A percentile compares a stretch with the other conserved stretches of the same genome.
These are phyloP conservation scores for Exophiala sp. DNA, from an alignment of 2,329 filamentous ascomycete genomes.

Conservation along the genomic window DNA sequence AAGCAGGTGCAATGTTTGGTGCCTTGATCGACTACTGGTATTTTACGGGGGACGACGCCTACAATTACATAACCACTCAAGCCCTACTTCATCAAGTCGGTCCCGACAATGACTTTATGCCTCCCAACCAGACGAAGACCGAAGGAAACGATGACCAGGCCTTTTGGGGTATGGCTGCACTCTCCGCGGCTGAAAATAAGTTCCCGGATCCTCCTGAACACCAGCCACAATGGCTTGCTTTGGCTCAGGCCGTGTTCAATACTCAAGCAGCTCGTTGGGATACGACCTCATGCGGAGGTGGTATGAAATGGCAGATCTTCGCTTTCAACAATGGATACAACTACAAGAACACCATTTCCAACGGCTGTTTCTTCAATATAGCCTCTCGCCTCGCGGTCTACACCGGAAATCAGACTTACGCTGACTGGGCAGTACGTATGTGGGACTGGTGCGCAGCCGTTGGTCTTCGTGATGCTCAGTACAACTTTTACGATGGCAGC, in stretches of 20 bases:
- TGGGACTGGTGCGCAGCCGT: constrained; percentile 52
- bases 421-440: constrained; percentile 64
- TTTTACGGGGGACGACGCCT: constrained; percentile 67
- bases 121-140: constrained; percentile 47
- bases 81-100: constrained; percentile 71
- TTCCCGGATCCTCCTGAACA: constrained; percentile 62
- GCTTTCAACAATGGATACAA: constrained; percentile 63
- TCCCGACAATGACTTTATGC: constrained; percentile 69
- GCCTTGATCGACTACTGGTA: constrained; percentile 78
- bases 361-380: constrained; percentile 54
- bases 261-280: constrained; percentile 70
- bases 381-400: constrained; percentile 66
- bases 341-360: constrained; percentile 55
- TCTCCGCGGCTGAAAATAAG: constrained; percentile 69
- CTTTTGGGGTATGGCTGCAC: constrained; percentile 79
- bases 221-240: constrained; percentile 67
- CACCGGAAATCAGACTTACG: constrained; percentile 72
- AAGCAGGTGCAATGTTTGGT: constrained; percentile 64
- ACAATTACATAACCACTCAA: constrained; percentile 61
- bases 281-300: constrained; percentile 59
- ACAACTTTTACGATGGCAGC: constrained; percentile 52
- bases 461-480: constrained; percentile 47
- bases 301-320: constrained; percentile 81
- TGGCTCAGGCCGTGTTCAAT: constrained; percentile 75
- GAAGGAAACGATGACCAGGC: constrained; percentile 56